phyloP scores from a whole-genome alignment of 176 grass and related monocot genomes.

The Eleusine indica region DNA sequence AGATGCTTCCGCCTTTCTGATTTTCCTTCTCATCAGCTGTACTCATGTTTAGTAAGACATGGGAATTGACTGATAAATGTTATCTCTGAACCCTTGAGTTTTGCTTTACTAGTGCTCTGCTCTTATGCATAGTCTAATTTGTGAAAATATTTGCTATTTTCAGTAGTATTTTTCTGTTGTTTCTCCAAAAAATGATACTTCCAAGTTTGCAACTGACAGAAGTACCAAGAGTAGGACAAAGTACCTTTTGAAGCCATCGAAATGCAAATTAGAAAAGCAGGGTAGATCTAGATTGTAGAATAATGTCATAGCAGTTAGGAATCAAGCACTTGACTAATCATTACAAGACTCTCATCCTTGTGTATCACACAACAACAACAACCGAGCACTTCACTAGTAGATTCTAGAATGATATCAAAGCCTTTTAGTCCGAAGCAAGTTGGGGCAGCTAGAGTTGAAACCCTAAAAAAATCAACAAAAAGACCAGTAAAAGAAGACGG shows the following conservation, averaged over 20 bases:
- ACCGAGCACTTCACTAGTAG: no score
- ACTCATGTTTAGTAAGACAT: background rate
- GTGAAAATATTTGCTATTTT: background rate
- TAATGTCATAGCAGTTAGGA: background rate
- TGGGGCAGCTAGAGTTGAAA: no score
- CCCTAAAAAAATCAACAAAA: background rate
- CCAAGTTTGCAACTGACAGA: background rate
- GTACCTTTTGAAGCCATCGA: background rate
- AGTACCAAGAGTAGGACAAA: no score
- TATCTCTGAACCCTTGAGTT: background rate
- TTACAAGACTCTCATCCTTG: background rate
- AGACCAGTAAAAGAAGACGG: background rate
- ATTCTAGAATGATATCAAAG: no score
- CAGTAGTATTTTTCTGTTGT: background rate
- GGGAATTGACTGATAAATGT: background rate
- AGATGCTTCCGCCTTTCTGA: background rate
- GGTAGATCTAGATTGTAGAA: background rate
- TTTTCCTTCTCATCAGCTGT: slow-evolving; percentile 1
- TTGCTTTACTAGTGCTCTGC: background rate
- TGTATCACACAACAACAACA: background rate
- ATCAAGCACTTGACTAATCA: background rate
- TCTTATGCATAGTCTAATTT: background rate
- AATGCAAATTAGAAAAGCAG: background rate
- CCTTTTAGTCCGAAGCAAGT: no score
- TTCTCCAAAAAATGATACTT: background rate